A percentile compares a stretch with the other conserved stretches of the same genome.
Conservation (phyloP, 2,329 filamentous ascomycete species). For the Neofusicoccum umdonicola region DNA sequence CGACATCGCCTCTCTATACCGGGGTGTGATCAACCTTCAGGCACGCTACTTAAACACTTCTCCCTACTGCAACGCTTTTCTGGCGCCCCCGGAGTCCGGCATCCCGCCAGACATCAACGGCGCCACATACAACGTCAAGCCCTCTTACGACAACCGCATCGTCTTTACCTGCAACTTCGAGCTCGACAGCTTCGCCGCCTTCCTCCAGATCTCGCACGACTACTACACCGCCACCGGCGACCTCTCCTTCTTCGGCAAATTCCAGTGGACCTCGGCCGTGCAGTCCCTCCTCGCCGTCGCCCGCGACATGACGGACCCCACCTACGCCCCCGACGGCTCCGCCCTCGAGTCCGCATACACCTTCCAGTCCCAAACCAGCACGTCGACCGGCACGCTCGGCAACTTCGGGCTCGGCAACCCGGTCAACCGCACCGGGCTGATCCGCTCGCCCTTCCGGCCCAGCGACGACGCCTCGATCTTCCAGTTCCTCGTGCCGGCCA, state of each 20-base stretch:
- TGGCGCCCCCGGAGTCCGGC: constrained; percentile 49
- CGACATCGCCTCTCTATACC: constrained; percentile 65
- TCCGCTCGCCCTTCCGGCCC: constrained; percentile 51
- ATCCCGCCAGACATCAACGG: constrained; percentile 40
- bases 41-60: constrained; percentile 64
- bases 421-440: constrained; percentile 47
- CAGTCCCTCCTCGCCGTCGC: constrained; percentile 46
- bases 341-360: constrained; percentile 45
- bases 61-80: constrained; percentile 54
- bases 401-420: constrained; percentile 56
- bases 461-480: constrained; percentile 51
- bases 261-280: constrained; percentile 47
- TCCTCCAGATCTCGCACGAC: constrained; percentile 48
- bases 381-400: constrained; percentile 47
- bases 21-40: constrained; percentile 70
- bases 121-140: constrained; percentile 45
- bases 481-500: constrained; percentile 50
- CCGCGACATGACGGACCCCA: constrained; percentile 47
- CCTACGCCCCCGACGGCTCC: constrained; percentile 46
- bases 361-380: constrained; percentile 43
- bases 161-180: constrained; percentile 57
- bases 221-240: constrained; percentile 51
- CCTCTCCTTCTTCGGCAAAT: constrained; percentile 47
- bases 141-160: constrained; percentile 41
- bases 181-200: constrained; percentile 52